Base-by-base conservation (phyloP, 2,329 filamentous ascomycete species). In the Tympanopsis confertula region DNA sequence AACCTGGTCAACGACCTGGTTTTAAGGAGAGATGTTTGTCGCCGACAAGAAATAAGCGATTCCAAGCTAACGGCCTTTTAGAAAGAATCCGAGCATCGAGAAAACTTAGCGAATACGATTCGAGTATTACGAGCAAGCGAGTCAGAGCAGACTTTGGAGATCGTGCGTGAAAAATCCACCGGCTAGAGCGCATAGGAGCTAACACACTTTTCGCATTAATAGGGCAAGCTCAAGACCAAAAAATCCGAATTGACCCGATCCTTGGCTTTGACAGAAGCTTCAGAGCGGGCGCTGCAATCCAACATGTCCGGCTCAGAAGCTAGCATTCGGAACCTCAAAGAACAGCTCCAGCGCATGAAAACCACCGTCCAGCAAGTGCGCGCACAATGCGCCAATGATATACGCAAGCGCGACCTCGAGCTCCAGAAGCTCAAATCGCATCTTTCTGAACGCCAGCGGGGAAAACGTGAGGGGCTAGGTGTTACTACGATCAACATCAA, bases 1-100 rank as follows among this genome's bases (percentile, higher is more conserved):
- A 84, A 89, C 53, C 71, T 98, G 18, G 78, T 98, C 36, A 94
- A 98, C 58, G 91, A 98, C 54, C 62, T 98, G 48, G 86, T 98
- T 41, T 58, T 95, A 42, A 76, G 88, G 47, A 77, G 88, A 66
- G 91, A 98, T 57, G 86, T 94, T 66, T 49, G 78, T 66, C 39
- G 35, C 18, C 4, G 35, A 15, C 17, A 40, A 37, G n/a, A 35
- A 75, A 69, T 50, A 66, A 74, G 44, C 36, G 15, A 17, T 15
- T 13, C 15, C 14, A 15, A 26, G 36, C 19, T 32, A n/a, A 14
- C n/a, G 12, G 4, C n/a, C 35, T 19, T 10, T 13, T 13, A 93
- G 83, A 84, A 86, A 55, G 89, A 95, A 59, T 83, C 87, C 44
- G 84, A 91, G 45, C 82, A 93, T 55, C 81, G 86, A 50, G 89